Conservation (phyloP, 177 flowering plant species). For the Vitis hybrid region DNA sequence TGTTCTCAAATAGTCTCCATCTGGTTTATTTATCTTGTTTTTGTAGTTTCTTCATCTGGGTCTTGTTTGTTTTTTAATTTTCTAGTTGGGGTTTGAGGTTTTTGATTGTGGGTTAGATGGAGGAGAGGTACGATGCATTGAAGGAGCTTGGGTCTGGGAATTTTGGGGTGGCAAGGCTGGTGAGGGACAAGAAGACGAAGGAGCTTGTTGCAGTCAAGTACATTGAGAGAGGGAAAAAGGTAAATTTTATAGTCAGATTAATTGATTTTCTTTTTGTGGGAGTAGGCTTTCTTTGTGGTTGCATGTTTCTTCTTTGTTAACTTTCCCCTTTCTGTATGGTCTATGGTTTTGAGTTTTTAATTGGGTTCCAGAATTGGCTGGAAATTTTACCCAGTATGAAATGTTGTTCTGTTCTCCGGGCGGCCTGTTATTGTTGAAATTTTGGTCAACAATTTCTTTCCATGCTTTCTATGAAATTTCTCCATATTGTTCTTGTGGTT, state of each 20-base stretch:
- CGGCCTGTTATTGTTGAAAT: background rate
- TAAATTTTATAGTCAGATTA: conserved; percentile 8
- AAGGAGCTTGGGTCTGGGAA: conserved; percentile 65
- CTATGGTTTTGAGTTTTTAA: too few relatives aligned
- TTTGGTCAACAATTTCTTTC: background rate
- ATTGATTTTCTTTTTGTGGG: background rate
- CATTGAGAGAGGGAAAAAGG: conserved; percentile 63
- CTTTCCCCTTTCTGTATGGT: too few relatives aligned
- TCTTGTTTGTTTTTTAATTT: background rate
- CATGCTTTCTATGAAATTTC: background rate
- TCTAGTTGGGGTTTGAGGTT: background rate
- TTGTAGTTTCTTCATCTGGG: background rate
- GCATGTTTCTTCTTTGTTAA: background rate
- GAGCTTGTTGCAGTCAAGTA: conserved; percentile 67
- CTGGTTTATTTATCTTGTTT: background rate
- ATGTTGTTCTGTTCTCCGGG: too few relatives aligned
- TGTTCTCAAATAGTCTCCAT: too few relatives aligned
- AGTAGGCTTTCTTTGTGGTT: background rate
- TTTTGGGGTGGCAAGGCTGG: conserved; percentile 62
- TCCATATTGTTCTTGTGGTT: background rate
- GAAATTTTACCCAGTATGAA: too few relatives aligned
- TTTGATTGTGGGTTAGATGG: conserved; percentile 29
- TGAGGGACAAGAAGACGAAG: conserved; percentile 58
- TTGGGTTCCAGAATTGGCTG: too few relatives aligned
- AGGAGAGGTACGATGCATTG: conserved; percentile 57